Evolutionary conservation across 768 basidiomycete genomes (phyloP).

Genomic region (Termitomyces sp.): DNA sequence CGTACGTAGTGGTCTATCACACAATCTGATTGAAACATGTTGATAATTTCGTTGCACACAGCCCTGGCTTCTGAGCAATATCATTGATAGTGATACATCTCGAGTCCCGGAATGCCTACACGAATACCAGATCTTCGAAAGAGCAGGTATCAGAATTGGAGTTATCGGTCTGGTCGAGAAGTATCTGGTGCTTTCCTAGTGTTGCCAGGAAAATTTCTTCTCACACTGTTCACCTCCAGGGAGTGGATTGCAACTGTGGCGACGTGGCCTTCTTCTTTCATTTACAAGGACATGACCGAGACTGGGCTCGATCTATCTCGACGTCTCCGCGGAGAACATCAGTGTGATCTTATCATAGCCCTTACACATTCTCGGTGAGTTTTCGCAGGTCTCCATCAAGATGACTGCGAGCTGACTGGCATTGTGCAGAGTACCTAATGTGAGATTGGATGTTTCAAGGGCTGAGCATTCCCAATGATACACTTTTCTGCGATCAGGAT

Average conservation of each 20-base stretch:
- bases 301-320: conserved; percentile 71
- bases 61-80: conserved; percentile 92
- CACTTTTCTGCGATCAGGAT: conserved; percentile 50
- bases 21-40: not conserved
- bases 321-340: conserved; percentile 64
- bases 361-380: conserved; percentile 77
- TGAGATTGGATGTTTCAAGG: conserved; percentile 14
- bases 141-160: conserved; percentile 68
- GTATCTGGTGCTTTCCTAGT: conserved; percentile 31
- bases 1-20: conserved; percentile 38
- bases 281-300: conserved; percentile 72
- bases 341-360: conserved; percentile 81
- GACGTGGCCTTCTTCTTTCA: conserved; percentile 81
- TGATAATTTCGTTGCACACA: conserved; percentile 24
- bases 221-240: conserved; percentile 31
- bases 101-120: conserved; percentile 57
- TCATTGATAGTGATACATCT: conserved; percentile 66
- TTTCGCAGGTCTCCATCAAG: not conserved
- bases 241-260: conserved; percentile 89
- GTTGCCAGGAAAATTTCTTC: not conserved
- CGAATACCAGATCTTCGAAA: conserved; percentile 65
- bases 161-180: conserved; percentile 86
- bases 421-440: conserved; percentile 42
- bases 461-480: not conserved
- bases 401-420: not conserved